A percentile compares a stretch with the other conserved stretches of the same genome.
Conservation (phyloP, 1,284 basidiomycete species). For the Ustilago nuda region DNA sequence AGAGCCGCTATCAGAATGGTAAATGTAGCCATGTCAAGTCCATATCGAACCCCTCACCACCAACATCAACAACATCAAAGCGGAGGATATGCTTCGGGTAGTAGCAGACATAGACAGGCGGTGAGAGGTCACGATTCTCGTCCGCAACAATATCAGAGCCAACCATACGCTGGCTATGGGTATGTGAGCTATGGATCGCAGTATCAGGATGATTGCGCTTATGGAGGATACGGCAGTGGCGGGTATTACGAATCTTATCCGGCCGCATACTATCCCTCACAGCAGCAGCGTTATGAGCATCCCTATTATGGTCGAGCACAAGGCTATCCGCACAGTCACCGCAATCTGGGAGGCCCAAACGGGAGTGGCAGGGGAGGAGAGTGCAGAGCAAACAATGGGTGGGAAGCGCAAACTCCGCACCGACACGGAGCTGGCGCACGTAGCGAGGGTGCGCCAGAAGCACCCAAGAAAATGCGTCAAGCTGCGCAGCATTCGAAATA, state of each 20-base stretch:
- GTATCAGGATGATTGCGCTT: neutral
- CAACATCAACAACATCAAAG: neutral
- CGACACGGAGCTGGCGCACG: neutral
- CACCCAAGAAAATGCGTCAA: conserved; percentile 31
- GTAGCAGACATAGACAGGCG: conserved; percentile 8
- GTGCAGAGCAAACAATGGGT: neutral
- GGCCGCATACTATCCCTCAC: neutral
- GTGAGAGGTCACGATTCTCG: neutral
- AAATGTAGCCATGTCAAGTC: conserved; percentile 9
- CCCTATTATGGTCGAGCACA: conserved; percentile 1
- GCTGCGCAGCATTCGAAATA: conserved; percentile 7
- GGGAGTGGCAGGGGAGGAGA: neutral
- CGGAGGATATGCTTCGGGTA: conserved; percentile 4
- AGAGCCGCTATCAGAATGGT: neutral
- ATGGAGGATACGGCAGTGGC: neutral
- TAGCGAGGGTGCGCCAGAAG: conserved; percentile 19
- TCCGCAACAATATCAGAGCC: neutral
- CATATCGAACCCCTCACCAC: conserved; percentile 18
- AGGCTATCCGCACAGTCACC: conserved; percentile 6
- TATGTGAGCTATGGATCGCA: neutral
- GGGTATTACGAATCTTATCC: conserved; percentile 12
- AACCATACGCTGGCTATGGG: neutral
- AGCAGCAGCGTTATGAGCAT: neutral
- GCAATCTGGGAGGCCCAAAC: neutral
- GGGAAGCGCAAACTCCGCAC: conserved; percentile 3